Conservation (phyloP, 1,284 basidiomycete genomes). For the Heterobasidion irregulare region DNA sequence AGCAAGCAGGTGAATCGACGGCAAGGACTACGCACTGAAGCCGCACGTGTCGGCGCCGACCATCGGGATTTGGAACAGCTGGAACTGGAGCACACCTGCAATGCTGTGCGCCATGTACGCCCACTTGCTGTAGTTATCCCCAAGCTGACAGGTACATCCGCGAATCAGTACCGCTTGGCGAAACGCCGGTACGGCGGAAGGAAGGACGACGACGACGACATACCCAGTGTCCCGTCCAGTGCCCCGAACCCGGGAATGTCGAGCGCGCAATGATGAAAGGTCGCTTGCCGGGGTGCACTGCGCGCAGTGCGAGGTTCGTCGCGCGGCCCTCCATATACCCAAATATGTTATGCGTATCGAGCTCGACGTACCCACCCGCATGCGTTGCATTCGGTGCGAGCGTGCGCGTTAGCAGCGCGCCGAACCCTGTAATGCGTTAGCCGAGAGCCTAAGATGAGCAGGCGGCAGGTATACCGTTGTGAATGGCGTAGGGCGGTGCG, state of each 20-base stretch:
- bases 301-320: conserved; percentile 45
- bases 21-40: conserved; percentile 33
- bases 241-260: conserved; percentile 11
- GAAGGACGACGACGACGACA: not conserved
- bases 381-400: conserved; percentile 57
- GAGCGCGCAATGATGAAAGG: conserved; percentile 62
- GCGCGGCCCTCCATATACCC: conserved; percentile 58
- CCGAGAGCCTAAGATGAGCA: not conserved
- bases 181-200: not conserved
- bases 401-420: conserved; percentile 39
- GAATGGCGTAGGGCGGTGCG: conserved; percentile 59
- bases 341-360: conserved; percentile 61
- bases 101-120: conserved; percentile 50
- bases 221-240: conserved; percentile 21
- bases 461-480: conserved; percentile 42
- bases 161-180: not conserved
- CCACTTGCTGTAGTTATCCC: conserved; percentile 70
- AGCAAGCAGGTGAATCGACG: not conserved
- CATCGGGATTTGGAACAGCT: conserved; percentile 69
- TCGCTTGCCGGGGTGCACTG: conserved; percentile 43
- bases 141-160: conserved; percentile 32
- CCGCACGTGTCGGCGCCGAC: conserved; percentile 72
- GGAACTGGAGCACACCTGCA: conserved; percentile 69
- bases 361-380: conserved; percentile 41
- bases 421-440: conserved; percentile 25